Conservation (phyloP, 2,329 filamentous ascomycete species). For the Zymoseptoria pseudotritici region DNA sequence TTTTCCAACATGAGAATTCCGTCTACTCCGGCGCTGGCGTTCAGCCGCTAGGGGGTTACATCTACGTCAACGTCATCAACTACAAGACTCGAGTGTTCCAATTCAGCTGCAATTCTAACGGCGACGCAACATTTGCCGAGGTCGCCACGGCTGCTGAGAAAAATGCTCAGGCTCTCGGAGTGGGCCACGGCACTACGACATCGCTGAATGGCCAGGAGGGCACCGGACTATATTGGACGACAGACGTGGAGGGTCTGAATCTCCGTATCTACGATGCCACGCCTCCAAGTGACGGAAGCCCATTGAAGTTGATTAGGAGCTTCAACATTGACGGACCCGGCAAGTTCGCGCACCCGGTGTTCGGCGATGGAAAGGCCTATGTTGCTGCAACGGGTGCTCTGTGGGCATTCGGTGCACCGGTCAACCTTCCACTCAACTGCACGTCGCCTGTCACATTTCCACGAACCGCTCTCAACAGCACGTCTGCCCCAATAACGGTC, state of each 20-base stretch:
- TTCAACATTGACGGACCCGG: constrained; percentile 3
- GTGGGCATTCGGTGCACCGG: constrained; percentile 4
- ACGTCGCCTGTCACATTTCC: constrained; percentile 4
- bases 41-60: constrained; percentile 1
- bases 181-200: constrained; percentile 5
- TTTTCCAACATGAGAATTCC: constrained; percentile 5
- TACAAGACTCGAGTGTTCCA: constrained; percentile 4
- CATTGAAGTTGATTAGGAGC: background rate
- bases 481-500: background rate
- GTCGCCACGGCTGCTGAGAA: constrained; percentile 2
- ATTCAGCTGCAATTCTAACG: constrained; percentile 4
- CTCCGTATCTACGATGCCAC: constrained; percentile 7
- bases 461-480: constrained; percentile 3
- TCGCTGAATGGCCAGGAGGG: constrained; percentile 4
- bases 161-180: constrained; percentile 3
- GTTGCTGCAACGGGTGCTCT: constrained; percentile 3
- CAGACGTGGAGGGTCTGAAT: constrained; percentile 3
- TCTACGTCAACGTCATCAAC: constrained; percentile 3
- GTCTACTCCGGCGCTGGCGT: constrained; percentile 4
- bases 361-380: constrained; percentile 3
- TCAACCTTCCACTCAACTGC: constrained; percentile 5
- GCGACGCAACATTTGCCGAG: constrained; percentile 1
- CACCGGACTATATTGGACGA: constrained; percentile 3
- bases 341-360: constrained; percentile 5
- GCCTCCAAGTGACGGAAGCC: background rate